A percentile compares a stretch with the other conserved stretches of the same genome.
These are phyloP conservation scores for Phytopythium delawarense DNA, from an alignment of 352 stramenopile genomes.

Conservation along the genomic window DNA sequence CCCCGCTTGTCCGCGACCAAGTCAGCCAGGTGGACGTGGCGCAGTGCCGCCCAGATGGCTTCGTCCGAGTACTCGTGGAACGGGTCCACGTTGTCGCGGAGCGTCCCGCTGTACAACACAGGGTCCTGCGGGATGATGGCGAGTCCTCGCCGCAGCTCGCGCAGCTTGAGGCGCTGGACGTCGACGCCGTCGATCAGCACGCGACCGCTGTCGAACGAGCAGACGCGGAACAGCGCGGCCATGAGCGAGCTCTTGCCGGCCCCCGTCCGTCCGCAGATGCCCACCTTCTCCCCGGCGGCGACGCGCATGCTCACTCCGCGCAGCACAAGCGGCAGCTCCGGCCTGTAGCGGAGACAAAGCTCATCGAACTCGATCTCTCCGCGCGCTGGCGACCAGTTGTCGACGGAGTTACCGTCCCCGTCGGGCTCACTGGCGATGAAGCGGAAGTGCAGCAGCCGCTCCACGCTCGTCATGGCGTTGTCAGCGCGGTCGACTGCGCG, in stretches of 20 bases:
- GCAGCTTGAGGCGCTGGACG: slow-evolving; percentile 33
- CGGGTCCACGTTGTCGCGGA: slow-evolving; percentile 90
- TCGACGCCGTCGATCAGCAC: slow-evolving; percentile 87
- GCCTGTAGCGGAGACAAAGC: slow-evolving; percentile 30
- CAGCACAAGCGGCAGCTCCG: slow-evolving; percentile 33
- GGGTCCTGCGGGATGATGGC: slow-evolving; percentile 77
- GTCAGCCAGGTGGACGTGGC: slow-evolving; percentile 52
- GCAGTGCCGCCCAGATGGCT: slow-evolving; percentile 54
- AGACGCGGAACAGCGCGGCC: slow-evolving; percentile 41
- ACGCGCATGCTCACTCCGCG: slow-evolving; percentile 29
- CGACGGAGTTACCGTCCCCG: slow-evolving; percentile 17
- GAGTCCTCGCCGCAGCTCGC: slow-evolving; percentile 29
- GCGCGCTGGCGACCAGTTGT: neutral
- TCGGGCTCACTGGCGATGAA: slow-evolving; percentile 18
- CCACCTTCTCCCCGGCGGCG: slow-evolving; percentile 35
- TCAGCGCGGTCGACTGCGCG: slow-evolving; percentile 39
- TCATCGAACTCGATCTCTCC: slow-evolving; percentile 15
- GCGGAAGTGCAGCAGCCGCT: slow-evolving; percentile 34
- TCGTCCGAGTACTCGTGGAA: slow-evolving; percentile 73
- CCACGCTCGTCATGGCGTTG: slow-evolving; percentile 43
- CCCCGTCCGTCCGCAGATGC: slow-evolving; percentile 47
- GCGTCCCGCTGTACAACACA: slow-evolving; percentile 85
- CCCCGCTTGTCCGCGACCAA: slow-evolving; percentile 47
- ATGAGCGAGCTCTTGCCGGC: slow-evolving; percentile 46
- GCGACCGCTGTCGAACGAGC: slow-evolving; percentile 45